phyloP scores from a whole-genome alignment of 2,329 filamentous ascomycete genomes.

The Helicocarpus griseus region DNA sequence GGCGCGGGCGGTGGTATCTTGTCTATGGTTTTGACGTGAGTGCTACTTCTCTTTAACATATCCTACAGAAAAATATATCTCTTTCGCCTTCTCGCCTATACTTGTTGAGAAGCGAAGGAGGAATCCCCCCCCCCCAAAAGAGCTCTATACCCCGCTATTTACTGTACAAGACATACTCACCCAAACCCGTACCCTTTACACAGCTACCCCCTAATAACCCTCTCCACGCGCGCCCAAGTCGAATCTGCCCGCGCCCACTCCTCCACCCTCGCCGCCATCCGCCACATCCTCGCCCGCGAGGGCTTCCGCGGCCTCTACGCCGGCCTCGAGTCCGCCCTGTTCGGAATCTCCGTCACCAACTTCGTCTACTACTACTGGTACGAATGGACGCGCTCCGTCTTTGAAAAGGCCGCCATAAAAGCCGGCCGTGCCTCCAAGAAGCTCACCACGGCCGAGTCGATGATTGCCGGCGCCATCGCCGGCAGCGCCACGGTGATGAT shows the following conservation, averaged over 20 bases:
- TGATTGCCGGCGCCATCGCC: conserved; percentile 89
- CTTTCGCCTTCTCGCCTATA: too few species aligned
- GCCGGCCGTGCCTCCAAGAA: conserved; percentile 66
- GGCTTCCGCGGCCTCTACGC: conserved; percentile 83
- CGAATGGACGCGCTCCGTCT: conserved; percentile 86
- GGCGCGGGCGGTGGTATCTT: conserved; percentile 88
- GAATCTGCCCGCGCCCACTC: conserved; percentile 89
- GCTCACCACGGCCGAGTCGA: conserved; percentile 83
- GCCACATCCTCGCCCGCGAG: conserved; percentile 82
- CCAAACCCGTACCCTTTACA: conserved; percentile 1
- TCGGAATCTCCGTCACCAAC: conserved; percentile 97
- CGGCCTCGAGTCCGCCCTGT: conserved; percentile 84
- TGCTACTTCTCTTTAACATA: too few species aligned
- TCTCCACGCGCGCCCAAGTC: conserved; percentile 94
- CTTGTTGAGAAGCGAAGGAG: neutral
- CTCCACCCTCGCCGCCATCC: conserved; percentile 71
- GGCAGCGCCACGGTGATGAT: conserved; percentile 89
- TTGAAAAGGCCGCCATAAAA: conserved; percentile 63
- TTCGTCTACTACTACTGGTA: conserved; percentile 99
- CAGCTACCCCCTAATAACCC: conserved; percentile 91
- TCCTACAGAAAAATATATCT: too few species aligned
- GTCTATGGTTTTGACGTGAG: conserved; percentile 89
- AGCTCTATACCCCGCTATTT: neutral
- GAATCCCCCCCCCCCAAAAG: conserved; percentile 1
- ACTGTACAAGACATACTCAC: neutral